These are phyloP conservation scores for Pterocarpus santalinus DNA, from an alignment of 306 rosid species.

Conservation along the genomic window DNA sequence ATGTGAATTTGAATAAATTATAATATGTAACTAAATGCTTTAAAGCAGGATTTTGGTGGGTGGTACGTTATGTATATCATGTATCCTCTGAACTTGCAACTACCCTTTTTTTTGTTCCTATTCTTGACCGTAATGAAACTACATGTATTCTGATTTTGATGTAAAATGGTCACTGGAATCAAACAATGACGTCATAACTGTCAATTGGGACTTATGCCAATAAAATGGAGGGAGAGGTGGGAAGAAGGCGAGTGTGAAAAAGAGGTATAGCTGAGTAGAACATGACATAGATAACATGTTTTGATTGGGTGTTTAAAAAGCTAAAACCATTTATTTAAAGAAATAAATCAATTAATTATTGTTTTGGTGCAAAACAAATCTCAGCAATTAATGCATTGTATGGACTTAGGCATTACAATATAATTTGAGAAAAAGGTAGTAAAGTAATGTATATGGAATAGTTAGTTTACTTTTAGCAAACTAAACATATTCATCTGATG, in stretches of 20 bases:
- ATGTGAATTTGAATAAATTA: background rate
- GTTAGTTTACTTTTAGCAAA: background rate
- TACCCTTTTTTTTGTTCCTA: background rate
- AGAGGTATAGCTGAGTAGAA: no score
- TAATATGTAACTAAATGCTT: background rate
- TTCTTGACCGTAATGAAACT: background rate
- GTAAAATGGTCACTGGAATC: conserved; percentile 44
- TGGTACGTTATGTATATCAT: conserved; percentile 6
- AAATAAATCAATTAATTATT: background rate
- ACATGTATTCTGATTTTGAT: conserved; percentile 22
- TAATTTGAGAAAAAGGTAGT: background rate
- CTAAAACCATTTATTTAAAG: background rate
- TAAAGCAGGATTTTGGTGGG: conserved; percentile 34
- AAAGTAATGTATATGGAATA: no score
- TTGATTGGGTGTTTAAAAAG: background rate
- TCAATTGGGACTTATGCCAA: conserved; percentile 41
- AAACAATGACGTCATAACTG: conserved; percentile 56
- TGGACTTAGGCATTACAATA: background rate
- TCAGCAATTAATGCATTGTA: background rate
- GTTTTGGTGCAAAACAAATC: conserved; percentile 2
- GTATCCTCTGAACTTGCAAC: conserved; percentile 29
- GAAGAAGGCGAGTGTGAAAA: conserved; percentile 17
- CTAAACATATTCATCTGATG: background rate
- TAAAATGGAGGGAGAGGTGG: conserved; percentile 12
- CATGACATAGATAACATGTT: background rate